Base-by-base conservation (phyloP, 805 yeast species). In the Metschnikowia dekortorum region DNA sequence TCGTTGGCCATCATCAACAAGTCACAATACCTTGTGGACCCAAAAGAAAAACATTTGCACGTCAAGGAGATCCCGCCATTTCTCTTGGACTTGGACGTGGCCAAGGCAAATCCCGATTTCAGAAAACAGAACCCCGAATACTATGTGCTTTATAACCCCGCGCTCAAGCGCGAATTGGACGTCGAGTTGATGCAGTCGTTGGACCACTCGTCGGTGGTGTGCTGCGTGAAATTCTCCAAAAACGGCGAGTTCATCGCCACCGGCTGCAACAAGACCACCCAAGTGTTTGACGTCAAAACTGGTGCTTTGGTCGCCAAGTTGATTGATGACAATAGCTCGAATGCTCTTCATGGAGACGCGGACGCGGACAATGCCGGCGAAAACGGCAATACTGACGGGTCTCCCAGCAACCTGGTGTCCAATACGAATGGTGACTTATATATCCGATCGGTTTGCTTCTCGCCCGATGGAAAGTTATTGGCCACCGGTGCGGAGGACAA, bases 401-500 rank as follows among this genome's bases (percentile, higher is more conserved):
- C 59, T 28, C 47, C 58, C 38, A 50, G 61, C 31, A 71, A 70
- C 26, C 63, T 75, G 35, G 82, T 80, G 50, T 84, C 84, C 52
- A 79, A 82, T 32, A 81, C 81, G 53, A 83, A 80, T 53, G 90
- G 88, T 48, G 98, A 92, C 69, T 76, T 92, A 63, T 92, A 92
- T 72, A 91, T 92, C 58, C 82, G 99, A 62, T 87, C 96, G 2
- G 97, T 94, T 48, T 91, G 97, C 67, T 92, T 92, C 74, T 87
- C 96, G 3, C 97, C 99, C 45, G 97, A 92, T 71, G 87, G 84
- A 47, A 88, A 89, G 71, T 87, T 81, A 63, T 77, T 92, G 61
- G 98, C 97, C 32, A 90, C 97, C 9, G 99, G 95, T 65, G 92
- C 94, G 38, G 95, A 87, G 69, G 95, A 87, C 68, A 86, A 85